phyloP scores from a whole-genome alignment of 306 rosid genomes.

The Luffa acutangula region DNA sequence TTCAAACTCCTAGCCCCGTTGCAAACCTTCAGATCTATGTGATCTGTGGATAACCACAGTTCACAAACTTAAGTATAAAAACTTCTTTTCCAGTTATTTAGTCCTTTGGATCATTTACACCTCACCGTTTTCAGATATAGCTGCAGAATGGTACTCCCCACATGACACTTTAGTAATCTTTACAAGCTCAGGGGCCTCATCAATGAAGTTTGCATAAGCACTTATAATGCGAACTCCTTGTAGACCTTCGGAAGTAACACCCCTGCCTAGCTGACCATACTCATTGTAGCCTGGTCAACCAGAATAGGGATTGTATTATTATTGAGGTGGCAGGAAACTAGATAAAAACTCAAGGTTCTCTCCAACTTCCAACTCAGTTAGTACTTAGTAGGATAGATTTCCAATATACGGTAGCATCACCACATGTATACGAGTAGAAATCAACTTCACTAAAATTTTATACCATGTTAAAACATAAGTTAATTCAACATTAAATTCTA shows the following conservation, averaged over 20 bases:
- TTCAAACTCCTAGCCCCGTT: not conserved
- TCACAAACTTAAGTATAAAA: constrained; percentile 41
- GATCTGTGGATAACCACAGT: constrained; percentile 59
- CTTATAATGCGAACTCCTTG: constrained; percentile 70
- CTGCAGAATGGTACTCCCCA: constrained; percentile 96
- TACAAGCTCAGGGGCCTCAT: constrained; percentile 88
- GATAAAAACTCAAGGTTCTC: constrained; percentile 15
- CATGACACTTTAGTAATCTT: constrained; percentile 88
- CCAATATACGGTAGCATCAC: constrained; percentile 1
- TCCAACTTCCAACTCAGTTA: constrained; percentile 3
- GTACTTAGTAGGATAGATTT: not conserved
- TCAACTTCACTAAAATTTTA: not conserved
- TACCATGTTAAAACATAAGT: not conserved
- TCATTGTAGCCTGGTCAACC: constrained; percentile 90
- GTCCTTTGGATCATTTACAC: constrained; percentile 82
- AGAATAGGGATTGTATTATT: constrained; percentile 31
- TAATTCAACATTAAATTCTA: not conserved
- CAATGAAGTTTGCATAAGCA: constrained; percentile 82
- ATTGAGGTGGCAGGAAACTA: constrained; percentile 22
- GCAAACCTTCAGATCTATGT: constrained; percentile 25
- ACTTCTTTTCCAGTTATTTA: constrained; percentile 52
- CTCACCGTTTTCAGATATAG: constrained; percentile 83
- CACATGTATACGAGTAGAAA: not conserved
- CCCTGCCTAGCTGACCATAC: constrained; percentile 95
- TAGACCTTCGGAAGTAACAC: constrained; percentile 86